Conservation (phyloP, 176 grass and related monocot genomes). For the Triticum dicoccoides region DNA sequence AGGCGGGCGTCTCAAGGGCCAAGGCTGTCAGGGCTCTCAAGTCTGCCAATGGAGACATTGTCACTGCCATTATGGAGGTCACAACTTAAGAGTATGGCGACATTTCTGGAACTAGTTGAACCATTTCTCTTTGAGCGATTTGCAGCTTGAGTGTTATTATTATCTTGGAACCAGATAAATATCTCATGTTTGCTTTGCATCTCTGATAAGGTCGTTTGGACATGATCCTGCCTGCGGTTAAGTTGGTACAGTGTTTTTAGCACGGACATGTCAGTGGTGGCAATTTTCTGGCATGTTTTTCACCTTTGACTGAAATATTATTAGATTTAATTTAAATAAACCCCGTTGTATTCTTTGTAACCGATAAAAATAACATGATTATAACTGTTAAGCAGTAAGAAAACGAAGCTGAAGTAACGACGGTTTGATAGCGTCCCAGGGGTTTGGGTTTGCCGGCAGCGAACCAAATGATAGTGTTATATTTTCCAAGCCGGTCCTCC, state of each 20-base stretch:
- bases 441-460: too few species aligned
- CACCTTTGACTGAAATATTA: too few species aligned
- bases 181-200: background rate
- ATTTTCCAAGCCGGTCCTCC: too few species aligned
- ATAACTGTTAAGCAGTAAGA: too few species aligned
- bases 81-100: slow-evolving; percentile 29
- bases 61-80: slow-evolving; percentile 70
- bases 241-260: background rate
- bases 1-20: slow-evolving; percentile 40
- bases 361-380: too few species aligned
- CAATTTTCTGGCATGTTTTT: background rate
- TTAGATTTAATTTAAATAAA: too few species aligned
- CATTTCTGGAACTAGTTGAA: background rate
- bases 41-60: slow-evolving; percentile 47
- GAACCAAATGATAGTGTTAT: too few species aligned
- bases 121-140: background rate
- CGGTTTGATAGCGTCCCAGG: too few species aligned
- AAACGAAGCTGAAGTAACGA: too few species aligned
- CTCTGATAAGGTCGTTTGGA: background rate
- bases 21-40: slow-evolving; percentile 71
- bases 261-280: background rate
- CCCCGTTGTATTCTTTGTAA: too few species aligned
- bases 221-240: background rate
- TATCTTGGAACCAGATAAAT: background rate
- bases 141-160: background rate